phyloP scores from a whole-genome alignment of 1,139 yeast genomes.

The Suhomyces maxii region DNA sequence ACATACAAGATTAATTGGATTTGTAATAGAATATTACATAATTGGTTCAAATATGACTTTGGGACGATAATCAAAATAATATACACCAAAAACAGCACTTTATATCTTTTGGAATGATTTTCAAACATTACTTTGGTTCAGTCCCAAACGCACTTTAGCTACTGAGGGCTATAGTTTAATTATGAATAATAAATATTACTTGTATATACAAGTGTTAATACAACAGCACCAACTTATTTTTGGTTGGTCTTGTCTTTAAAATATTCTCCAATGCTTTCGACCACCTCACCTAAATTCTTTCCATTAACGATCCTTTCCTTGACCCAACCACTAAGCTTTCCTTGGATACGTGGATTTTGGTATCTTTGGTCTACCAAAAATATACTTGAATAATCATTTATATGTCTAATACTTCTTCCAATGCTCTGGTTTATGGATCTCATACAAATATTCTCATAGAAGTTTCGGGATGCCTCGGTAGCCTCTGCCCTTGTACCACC shows the following conservation, averaged over 20 bases:
- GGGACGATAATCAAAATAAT: too few species aligned
- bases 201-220: background rate
- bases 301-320: slow-evolving; percentile 34
- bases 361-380: slow-evolving; percentile 72
- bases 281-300: slow-evolving; percentile 12
- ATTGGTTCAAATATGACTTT: too few species aligned
- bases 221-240: background rate
- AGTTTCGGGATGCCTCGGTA: slow-evolving; percentile 50
- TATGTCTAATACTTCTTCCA: slow-evolving; percentile 89
- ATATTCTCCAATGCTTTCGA: slow-evolving; percentile 26
- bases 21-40: too few species aligned
- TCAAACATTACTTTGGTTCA: too few species aligned
- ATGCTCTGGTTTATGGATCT: slow-evolving; percentile 90
- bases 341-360: slow-evolving; percentile 44
- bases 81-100: too few species aligned
- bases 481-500: slow-evolving; percentile 50
- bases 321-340: slow-evolving; percentile 81
- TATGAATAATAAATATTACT: too few species aligned
- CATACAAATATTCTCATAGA: slow-evolving; percentile 87
- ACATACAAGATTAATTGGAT: background rate
- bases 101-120: too few species aligned
- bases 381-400: slow-evolving; percentile 75
- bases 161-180: too few species aligned
- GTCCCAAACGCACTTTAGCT: too few species aligned
- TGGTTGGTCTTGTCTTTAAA: slow-evolving; percentile 13